Conservation (phyloP, 495 filamentous ascomycete genomes). For the Penicillium manginii region DNA sequence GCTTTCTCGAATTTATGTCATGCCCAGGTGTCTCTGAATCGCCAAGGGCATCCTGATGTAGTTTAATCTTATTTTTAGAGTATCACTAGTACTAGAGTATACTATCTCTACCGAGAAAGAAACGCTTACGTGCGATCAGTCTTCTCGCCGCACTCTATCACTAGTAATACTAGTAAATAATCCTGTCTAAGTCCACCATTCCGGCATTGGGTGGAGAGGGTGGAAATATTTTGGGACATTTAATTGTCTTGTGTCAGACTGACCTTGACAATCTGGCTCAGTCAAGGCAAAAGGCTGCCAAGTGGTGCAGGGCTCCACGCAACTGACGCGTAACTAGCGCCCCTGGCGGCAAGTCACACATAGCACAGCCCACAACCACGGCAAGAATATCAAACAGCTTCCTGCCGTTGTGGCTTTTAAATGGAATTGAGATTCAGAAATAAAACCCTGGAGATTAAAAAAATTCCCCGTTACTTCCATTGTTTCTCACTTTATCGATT, state of each 20-base stretch:
- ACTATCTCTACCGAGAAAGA: too few species aligned
- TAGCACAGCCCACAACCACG: neutral
- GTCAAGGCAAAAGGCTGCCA: neutral
- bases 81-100: too few species aligned
- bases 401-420: too few species aligned
- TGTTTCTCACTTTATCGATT: neutral
- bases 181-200: too few species aligned
- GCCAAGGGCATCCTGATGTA: neutral
- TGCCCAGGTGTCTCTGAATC: neutral
- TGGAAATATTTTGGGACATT: neutral
- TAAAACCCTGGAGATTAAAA: neutral
- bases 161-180: too few species aligned
- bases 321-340: conserved; percentile 12
- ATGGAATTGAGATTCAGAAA: too few species aligned
- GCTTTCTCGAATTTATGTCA: neutral
- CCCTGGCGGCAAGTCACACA: neutral
- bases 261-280: neutral
- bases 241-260: neutral
- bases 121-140: too few species aligned
- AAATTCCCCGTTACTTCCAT: neutral
- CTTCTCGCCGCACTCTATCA: too few species aligned
- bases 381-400: neutral
- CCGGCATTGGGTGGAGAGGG: too few species aligned
- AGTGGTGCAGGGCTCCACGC: conserved; percentile 8
- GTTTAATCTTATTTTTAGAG: neutral